Evolutionary conservation across 2,329 filamentous ascomycete genomes (phyloP), one percentile per base, ranked within the genome.

Genomic region (Anisogramma anomala): DNA sequence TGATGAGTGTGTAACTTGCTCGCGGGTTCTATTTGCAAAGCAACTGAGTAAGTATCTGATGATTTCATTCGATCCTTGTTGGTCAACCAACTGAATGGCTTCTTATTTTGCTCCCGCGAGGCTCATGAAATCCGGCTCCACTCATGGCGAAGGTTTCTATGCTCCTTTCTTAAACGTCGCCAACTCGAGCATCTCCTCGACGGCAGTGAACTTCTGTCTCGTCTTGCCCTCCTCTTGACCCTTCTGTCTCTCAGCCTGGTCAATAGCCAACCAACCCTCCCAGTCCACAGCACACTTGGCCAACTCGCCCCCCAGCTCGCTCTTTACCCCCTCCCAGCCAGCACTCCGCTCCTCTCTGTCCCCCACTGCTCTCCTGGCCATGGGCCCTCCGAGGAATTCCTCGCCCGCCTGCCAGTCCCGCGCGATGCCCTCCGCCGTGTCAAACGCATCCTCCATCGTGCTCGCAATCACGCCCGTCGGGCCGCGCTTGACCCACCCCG

Each of bases 381-480:
- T 35, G 27, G 47, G 49, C 8, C 48, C 47, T 15, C 53, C 46
- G 1, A 72, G 52, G 41, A 76, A 74, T 1, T 54, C 48, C 1
- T 50, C 53, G 2, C 61, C 60, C 1, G 62, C 55, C 13, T 50
- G 50, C 82, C 86, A 89, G 55, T 98, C 91, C n/a, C 73, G 64
- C 0, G 74, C 74, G 48, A 98, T 83, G 3, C 82, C 77, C 56
- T 95, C 88, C 1, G 79, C 91, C 1, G 87, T 94, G 7, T 75
- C 72, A 54, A 96, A 98, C 0, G 91, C 89, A 58, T 98, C 91
- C 45, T 82, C 77, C 86, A 98, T 94, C 0, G 91, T 98, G 22
- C 82, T 87, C 1, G 89, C 89, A 58, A 98, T 98, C 3, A 96
- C 88, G 2, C 91, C 91, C 0, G 87, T 95, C 0, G 91, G 89